These are phyloP conservation scores for Calocybe indica DNA, from an alignment of 768 basidiomycete species.

Conservation along the genomic window DNA sequence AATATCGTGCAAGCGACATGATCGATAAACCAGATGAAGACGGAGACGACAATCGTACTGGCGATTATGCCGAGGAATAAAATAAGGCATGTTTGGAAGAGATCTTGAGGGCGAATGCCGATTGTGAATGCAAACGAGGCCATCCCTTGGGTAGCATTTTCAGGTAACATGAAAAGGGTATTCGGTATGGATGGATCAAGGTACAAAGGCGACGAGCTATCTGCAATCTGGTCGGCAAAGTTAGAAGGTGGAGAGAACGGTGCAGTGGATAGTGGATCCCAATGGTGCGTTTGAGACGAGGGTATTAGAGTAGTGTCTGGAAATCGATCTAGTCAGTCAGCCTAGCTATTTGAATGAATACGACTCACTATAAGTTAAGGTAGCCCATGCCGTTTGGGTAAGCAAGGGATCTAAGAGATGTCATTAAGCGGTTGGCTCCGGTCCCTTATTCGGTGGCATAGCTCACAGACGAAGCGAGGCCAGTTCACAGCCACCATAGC, in stretches of 20 bases:
- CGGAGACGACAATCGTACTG: slow-evolving; percentile 62
- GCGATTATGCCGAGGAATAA: slow-evolving; percentile 79
- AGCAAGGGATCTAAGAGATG: slow-evolving; percentile 72
- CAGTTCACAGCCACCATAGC: slow-evolving; percentile 94
- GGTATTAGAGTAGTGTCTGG: slow-evolving; percentile 71
- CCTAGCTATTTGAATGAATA: slow-evolving; percentile 2
- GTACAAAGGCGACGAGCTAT: slow-evolving; percentile 71
- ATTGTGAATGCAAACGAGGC: slow-evolving; percentile 79
- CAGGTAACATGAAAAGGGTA: slow-evolving; percentile 64
- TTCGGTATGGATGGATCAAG: slow-evolving; percentile 67
- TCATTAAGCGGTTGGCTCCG: neutral
- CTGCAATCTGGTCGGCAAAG: slow-evolving; percentile 69
- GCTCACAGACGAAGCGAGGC: slow-evolving; percentile 87
- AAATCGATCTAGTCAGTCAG: slow-evolving; percentile 3
- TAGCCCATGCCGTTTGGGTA: slow-evolving; percentile 85
- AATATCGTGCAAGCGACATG: slow-evolving; percentile 35
- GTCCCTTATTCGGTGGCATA: neutral
- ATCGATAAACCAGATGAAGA: slow-evolving; percentile 72
- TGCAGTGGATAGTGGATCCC: slow-evolving; percentile 58
- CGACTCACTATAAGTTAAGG: slow-evolving; percentile 60
- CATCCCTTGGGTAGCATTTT: slow-evolving; percentile 61
- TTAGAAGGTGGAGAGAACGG: slow-evolving; percentile 59
- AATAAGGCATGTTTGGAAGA: slow-evolving; percentile 77
- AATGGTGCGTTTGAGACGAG: slow-evolving; percentile 43
- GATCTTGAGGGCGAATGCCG: slow-evolving; percentile 75